Percentiles rank a stretch among this genome's conserved stretches.
Conservation (phyloP, 441 rosid genomes). For the Geranium incanum region DNA sequence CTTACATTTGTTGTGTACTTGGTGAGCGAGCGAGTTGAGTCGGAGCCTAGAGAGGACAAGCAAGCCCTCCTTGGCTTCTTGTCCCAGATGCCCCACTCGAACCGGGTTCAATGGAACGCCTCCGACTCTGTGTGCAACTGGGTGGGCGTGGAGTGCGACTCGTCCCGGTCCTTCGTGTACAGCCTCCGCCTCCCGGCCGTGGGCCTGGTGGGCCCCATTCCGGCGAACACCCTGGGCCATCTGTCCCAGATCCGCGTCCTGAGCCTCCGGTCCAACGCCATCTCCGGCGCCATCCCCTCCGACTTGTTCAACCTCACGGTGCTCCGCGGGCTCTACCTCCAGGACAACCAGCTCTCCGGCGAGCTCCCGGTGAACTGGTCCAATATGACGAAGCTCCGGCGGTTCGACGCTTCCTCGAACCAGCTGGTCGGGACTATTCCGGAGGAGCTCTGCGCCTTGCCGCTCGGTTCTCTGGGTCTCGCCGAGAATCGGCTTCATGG, state of each 20-base stretch:
- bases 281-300: constrained; percentile 68
- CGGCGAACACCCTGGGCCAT: constrained; percentile 50
- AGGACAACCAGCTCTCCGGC: constrained; percentile 49
- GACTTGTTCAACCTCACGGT: constrained; percentile 68
- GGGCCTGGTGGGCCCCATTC: constrained; percentile 68
- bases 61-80: constrained; percentile 74
- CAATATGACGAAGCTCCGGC: constrained; percentile 49
- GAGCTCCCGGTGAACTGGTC: constrained; percentile 55
- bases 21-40: constrained; percentile 19
- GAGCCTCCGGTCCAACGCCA: constrained; percentile 76
- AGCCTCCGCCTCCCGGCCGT: constrained; percentile 76
- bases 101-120: constrained; percentile 64
- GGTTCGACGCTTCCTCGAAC: constrained; percentile 84
- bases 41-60: constrained; percentile 65
- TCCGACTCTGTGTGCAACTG: constrained; percentile 63
- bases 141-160: constrained; percentile 67
- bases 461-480: constrained; percentile 69
- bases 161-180: constrained; percentile 38
- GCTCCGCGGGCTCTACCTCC: constrained; percentile 62
- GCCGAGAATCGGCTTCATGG: constrained; percentile 70
- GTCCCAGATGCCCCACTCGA: constrained; percentile 45
- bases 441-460: constrained; percentile 57
- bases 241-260: constrained; percentile 66
- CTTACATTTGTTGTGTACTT: not conserved
- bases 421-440: constrained; percentile 57